A percentile compares a stretch with the other conserved stretches of the same genome.
These are phyloP conservation scores for Fraxinus floribunda DNA, from an alignment of 305 asterid species.

Conservation along the genomic window DNA sequence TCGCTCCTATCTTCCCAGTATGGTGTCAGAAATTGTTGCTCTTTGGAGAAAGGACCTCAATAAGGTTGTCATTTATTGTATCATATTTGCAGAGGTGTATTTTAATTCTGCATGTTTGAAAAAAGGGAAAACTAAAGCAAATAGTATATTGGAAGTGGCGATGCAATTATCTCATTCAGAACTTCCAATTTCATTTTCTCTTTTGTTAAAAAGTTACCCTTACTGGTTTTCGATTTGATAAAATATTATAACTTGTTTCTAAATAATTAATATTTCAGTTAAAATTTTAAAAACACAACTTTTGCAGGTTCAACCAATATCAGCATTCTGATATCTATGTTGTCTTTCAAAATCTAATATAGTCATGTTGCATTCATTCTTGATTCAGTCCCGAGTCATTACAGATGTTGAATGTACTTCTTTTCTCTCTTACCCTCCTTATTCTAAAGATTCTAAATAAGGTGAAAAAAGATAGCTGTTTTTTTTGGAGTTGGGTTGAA, in stretches of 20 bases:
- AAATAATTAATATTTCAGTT: neutral
- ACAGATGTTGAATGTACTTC: neutral
- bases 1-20: conserved; percentile 98
- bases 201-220: neutral
- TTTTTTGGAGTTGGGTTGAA: neutral
- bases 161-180: neutral
- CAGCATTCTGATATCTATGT: neutral
- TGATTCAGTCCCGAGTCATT: neutral
- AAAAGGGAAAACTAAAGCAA: conserved; percentile 6
- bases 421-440: neutral
- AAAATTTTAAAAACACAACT: neutral
- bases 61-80: conserved; percentile 48
- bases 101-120: conserved; percentile 7
- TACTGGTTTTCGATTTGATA: neutral
- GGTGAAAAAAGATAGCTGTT: neutral
- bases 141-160: conserved; percentile 1
- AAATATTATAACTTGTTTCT: neutral
- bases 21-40: conserved; percentile 89
- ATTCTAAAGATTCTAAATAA: neutral
- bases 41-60: conserved; percentile 91
- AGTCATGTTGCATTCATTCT: neutral
- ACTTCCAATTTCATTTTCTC: neutral
- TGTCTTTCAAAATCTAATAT: neutral
- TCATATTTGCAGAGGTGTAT: conserved; percentile 15
- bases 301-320: neutral